phyloP scores from a whole-genome alignment of 805 yeast genomes.

The Lipomyces lipofer region DNA sequence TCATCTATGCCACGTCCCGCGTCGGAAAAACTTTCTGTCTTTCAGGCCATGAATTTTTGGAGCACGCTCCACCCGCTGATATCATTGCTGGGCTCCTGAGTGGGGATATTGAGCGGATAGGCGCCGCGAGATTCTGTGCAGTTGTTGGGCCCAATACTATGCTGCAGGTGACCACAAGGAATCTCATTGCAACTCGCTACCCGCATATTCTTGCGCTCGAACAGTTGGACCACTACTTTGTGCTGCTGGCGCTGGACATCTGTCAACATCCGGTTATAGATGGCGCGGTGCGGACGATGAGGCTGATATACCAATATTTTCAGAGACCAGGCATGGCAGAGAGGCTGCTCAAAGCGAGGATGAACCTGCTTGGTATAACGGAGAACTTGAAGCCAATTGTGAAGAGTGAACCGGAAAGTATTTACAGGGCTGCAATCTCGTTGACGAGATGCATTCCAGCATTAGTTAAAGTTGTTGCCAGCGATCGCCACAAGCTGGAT shows the following conservation, averaged over 20 bases:
- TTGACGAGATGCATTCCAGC: constrained; percentile 25
- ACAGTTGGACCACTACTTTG: constrained; percentile 16
- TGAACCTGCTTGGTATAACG: constrained; percentile 13
- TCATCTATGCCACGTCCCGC: constrained; percentile 26
- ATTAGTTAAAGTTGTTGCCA: constrained; percentile 5
- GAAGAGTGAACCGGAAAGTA: constrained; percentile 13
- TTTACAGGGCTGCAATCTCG: constrained; percentile 21
- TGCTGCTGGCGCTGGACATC: constrained; percentile 21
- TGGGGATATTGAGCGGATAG: constrained; percentile 17
- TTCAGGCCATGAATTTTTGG: constrained; percentile 12
- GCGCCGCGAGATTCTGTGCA: constrained; percentile 18
- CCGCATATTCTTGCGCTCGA: constrained; percentile 24
- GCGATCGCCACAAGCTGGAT: constrained; percentile 14
- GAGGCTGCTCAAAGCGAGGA: constrained; percentile 1
- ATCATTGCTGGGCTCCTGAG: constrained; percentile 12
- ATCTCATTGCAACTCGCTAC: constrained; percentile 8
- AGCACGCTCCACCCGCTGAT: constrained; percentile 14
- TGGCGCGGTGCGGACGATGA: constrained; percentile 17
- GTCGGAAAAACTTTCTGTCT: constrained; percentile 23
- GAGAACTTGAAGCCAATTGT: constrained; percentile 10
- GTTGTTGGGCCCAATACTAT: constrained; percentile 13
- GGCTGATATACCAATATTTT: constrained; percentile 16
- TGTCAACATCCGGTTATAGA: constrained; percentile 19
- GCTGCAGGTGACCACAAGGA: constrained; percentile 2
- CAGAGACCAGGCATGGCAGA: constrained; percentile 21